Percentiles rank a stretch among this genome's conserved stretches.
phyloP scores from a whole-genome alignment of 2,329 filamentous ascomycete species.

The Chaetomiaceae sp. region DNA sequence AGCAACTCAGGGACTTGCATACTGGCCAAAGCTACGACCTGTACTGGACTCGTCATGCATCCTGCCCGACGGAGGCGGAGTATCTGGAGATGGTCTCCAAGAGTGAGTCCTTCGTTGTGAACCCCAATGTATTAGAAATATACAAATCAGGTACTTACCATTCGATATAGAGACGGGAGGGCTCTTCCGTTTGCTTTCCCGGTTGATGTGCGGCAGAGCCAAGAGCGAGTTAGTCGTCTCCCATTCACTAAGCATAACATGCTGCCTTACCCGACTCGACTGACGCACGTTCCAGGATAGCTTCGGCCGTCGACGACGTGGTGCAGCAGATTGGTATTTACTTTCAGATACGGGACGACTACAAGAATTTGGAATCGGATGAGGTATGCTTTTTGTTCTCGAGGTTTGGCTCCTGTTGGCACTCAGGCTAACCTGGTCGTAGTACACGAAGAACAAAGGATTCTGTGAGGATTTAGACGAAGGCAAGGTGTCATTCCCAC shows the following conservation, averaged over 20 bases:
- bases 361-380: constrained; percentile 4
- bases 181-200: constrained; percentile 3
- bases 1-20: constrained; percentile 7
- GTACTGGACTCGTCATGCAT: constrained; percentile 2
- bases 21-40: constrained; percentile 9
- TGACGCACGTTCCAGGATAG: not conserved
- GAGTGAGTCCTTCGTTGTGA: not conserved
- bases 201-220: constrained; percentile 1
- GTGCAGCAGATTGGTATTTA: constrained; percentile 2
- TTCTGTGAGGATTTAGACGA: constrained; percentile 12
- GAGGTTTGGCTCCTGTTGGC: no score
- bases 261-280: no score
- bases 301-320: not conserved
- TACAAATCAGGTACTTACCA: not conserved
- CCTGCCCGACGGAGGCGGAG: constrained; percentile 4
- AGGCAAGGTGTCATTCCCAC: constrained; percentile 8
- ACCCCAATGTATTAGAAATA: no score
- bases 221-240: not conserved
- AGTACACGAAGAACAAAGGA: constrained; percentile 7
- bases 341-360: constrained; percentile 12
- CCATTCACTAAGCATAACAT: not conserved
- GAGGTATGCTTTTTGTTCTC: no score
- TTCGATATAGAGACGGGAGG: constrained; percentile 1
- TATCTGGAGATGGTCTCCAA: constrained; percentile 8
- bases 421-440: no score